These are phyloP conservation scores for Coemansia nantahalensis DNA, from an alignment of 192 early-diverging fungal species.

Conservation along the genomic window DNA sequence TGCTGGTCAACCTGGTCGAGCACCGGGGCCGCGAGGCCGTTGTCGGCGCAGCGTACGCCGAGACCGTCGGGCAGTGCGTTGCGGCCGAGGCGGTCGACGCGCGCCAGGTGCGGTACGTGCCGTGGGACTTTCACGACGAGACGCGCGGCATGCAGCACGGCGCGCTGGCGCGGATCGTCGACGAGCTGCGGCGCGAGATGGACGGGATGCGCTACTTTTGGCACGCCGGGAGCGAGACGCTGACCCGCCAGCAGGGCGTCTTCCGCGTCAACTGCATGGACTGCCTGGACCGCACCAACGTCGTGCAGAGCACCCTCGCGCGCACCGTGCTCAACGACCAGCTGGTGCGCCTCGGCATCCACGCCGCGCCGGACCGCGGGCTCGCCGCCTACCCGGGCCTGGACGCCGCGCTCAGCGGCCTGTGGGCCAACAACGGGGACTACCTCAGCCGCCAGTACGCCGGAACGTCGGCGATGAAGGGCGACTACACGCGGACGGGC, in stretches of 20 bases:
- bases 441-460: conserved; percentile 74
- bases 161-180: conserved; percentile 75
- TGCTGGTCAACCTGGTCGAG: conserved; percentile 67
- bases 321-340: conserved; percentile 64
- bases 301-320: conserved; percentile 72
- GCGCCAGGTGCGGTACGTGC: conserved; percentile 60
- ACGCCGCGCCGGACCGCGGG: conserved; percentile 63
- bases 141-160: conserved; percentile 90
- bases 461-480: conserved; percentile 75
- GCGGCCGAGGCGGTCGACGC: conserved; percentile 40
- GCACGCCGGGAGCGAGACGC: conserved; percentile 15
- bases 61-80: conserved; percentile 51
- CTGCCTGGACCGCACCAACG: conserved; percentile 96
- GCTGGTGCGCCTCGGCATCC: conserved; percentile 65
- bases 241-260: conserved; percentile 53
- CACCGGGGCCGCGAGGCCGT: conserved; percentile 63
- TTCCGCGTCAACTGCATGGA: conserved; percentile 94
- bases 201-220: conserved; percentile 59
- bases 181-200: conserved; percentile 66
- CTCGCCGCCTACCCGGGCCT: conserved; percentile 62
- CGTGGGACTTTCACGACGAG: conserved; percentile 95
- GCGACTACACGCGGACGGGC: conserved; percentile 75
- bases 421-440: conserved; percentile 83
- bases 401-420: conserved; percentile 63
- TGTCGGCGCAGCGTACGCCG: conserved; percentile 62